These are phyloP conservation scores for Saitozyma podzolica DNA, from an alignment of 768 basidiomycete species.

Conservation along the genomic window DNA sequence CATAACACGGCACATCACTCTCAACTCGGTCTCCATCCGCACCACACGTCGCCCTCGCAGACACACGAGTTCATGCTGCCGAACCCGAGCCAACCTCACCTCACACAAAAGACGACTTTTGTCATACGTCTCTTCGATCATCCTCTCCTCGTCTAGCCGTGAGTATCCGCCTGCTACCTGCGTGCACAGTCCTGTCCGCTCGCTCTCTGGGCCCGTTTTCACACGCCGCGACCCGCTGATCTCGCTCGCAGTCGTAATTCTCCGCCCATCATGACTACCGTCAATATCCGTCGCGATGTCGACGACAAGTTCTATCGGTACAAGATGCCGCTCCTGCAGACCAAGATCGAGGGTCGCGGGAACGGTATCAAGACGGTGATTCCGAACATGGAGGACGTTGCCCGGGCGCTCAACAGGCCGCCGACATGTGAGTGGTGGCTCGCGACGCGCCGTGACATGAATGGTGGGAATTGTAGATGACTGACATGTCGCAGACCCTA, in stretches of 20 bases:
- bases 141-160: no score
- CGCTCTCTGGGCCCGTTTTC: no score
- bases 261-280: constrained; percentile 49
- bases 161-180: no score
- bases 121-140: no score
- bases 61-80: no score
- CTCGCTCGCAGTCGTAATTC: constrained; percentile 11
- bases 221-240: no score
- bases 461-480: background rate
- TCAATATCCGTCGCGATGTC: constrained; percentile 53
- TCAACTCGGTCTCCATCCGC: no score
- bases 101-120: no score
- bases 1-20: no score
- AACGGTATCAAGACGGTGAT: constrained; percentile 99
- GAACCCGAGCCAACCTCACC: no score
- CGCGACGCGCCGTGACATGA: background rate
- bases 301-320: constrained; percentile 53
- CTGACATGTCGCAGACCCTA: constrained; percentile 64
- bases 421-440: constrained; percentile 61
- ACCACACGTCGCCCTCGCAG: no score
- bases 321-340: constrained; percentile 91
- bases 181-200: no score
- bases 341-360: constrained; percentile 98
- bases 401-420: constrained; percentile 89
- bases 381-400: constrained; percentile 97